A percentile compares a stretch with the other conserved stretches of the same genome.
phyloP scores from a whole-genome alignment of 2,329 filamentous ascomycete genomes.

The Hypoxylon sp. region DNA sequence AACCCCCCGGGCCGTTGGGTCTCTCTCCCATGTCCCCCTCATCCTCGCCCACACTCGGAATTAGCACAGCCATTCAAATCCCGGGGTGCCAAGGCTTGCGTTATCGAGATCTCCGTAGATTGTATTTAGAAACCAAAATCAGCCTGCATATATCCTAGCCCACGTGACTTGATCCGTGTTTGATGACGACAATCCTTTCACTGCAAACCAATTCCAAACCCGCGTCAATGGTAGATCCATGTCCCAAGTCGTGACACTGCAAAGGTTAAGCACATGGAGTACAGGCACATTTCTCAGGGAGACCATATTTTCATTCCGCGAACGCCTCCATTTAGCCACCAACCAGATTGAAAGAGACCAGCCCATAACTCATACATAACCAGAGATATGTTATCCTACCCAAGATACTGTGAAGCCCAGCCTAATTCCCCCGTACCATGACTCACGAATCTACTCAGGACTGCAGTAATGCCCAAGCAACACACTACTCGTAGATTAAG shows the following conservation, averaged over 20 bases:
- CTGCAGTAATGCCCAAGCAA: background rate
- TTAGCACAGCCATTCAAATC: background rate
- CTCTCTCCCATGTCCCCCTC: background rate
- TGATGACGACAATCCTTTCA: background rate
- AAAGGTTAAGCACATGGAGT: slow-evolving; percentile 9
- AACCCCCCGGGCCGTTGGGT: background rate
- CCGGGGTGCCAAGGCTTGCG: background rate
- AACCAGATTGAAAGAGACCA: slow-evolving; percentile 11
- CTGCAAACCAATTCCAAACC: background rate
- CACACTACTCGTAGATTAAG: background rate
- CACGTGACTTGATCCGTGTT: background rate
- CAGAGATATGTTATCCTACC: slow-evolving; percentile 1
- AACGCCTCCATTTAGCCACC: slow-evolving; percentile 20
- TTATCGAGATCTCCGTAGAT: background rate
- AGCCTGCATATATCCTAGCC: slow-evolving; percentile 9
- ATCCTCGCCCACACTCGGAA: background rate
- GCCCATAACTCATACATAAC: slow-evolving; percentile 10
- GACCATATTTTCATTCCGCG: slow-evolving; percentile 17
- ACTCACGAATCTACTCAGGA: slow-evolving; percentile 7
- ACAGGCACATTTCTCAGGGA: slow-evolving; percentile 1
- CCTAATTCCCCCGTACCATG: slow-evolving; percentile 4
- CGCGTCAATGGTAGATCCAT: background rate
- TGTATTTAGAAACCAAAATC: slow-evolving; percentile 10
- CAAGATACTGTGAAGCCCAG: background rate
- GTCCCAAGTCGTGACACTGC: slow-evolving; percentile 12